Percentiles rank a stretch among this genome's conserved stretches.
Conservation (phyloP, 805 yeast species). For the Spathaspora sp. region DNA sequence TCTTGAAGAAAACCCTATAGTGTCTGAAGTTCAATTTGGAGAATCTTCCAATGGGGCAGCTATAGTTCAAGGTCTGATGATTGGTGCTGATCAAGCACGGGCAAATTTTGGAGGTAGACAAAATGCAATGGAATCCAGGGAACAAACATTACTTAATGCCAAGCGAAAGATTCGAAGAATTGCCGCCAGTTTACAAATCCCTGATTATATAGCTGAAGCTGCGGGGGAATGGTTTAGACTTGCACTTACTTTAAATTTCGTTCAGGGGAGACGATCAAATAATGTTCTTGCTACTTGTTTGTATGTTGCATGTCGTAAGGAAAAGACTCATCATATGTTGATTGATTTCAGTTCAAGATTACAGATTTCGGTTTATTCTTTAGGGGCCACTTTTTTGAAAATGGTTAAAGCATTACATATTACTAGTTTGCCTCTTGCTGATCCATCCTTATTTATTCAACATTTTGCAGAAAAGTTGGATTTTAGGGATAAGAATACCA, state of each 20-base stretch:
- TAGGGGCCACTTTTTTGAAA: conserved; percentile 93
- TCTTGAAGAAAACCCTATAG: conserved; percentile 88
- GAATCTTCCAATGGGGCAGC: conserved; percentile 94
- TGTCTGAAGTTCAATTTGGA: conserved; percentile 91
- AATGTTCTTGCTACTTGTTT: conserved; percentile 94
- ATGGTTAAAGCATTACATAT: conserved; percentile 85
- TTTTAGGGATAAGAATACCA: conserved; percentile 68
- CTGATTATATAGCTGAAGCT: conserved; percentile 80
- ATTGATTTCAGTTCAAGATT: conserved; percentile 90
- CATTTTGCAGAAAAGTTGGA: conserved; percentile 88
- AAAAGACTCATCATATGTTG: conserved; percentile 89
- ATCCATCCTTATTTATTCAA: conserved; percentile 89
- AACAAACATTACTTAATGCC: conserved; percentile 85
- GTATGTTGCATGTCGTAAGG: conserved; percentile 90
- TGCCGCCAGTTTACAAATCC: conserved; percentile 73
- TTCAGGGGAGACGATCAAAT: conserved; percentile 95
- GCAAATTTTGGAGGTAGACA: conserved; percentile 68
- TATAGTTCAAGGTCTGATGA: conserved; percentile 90
- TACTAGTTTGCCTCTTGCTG: conserved; percentile 78
- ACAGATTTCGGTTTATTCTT: conserved; percentile 87
- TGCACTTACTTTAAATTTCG: conserved; percentile 85
- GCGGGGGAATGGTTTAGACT: conserved; percentile 87
- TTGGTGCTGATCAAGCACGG: conserved; percentile 80
- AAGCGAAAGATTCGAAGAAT: conserved; percentile 73
- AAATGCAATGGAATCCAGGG: conserved; percentile 77